Evolutionary conservation across 768 basidiomycete genomes (phyloP).

Genomic region (Termitomyces sp.): DNA sequence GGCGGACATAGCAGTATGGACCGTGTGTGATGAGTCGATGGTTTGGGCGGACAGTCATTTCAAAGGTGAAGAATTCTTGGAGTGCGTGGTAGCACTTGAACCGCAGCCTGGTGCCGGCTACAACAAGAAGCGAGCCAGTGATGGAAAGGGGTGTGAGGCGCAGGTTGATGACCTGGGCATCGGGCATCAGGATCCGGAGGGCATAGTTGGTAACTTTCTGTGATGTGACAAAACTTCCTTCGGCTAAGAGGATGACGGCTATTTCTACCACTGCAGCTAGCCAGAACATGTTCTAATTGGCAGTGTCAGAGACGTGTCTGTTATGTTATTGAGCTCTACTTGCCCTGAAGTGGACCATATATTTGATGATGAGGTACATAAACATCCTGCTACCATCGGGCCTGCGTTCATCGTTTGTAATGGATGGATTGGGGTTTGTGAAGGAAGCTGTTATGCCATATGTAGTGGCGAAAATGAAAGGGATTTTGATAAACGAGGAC

Average conservation of each 20-base stretch:
- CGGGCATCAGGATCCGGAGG: not conserved
- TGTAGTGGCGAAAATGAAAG: slow-evolving; percentile 2
- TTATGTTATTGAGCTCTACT: not conserved
- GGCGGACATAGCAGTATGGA: not conserved
- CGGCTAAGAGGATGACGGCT: not conserved
- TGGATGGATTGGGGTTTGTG: slow-evolving; percentile 1
- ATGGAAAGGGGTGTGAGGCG: slow-evolving; percentile 23
- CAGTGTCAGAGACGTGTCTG: not conserved
- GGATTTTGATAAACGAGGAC: not conserved
- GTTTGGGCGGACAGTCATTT: not conserved
- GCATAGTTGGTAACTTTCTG: not conserved
- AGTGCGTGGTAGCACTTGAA: slow-evolving; percentile 30
- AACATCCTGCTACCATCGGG: not conserved
- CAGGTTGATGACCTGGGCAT: not conserved
- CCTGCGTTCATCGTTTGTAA: slow-evolving; percentile 2
- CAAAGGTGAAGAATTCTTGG: slow-evolving; percentile 32
- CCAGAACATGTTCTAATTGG: not conserved
- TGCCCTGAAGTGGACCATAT: not conserved
- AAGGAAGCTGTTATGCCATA: not conserved
- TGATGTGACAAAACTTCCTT: not conserved
- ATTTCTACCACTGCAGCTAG: not conserved
- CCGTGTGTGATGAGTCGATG: not conserved
- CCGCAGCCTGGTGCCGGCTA: slow-evolving; percentile 29
- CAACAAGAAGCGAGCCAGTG: slow-evolving; percentile 20
- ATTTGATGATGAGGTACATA: not conserved